A percentile compares a stretch with the other conserved stretches of the same genome.
Conservation (phyloP, 768 basidiomycete species). For the Trametes elegans region DNA sequence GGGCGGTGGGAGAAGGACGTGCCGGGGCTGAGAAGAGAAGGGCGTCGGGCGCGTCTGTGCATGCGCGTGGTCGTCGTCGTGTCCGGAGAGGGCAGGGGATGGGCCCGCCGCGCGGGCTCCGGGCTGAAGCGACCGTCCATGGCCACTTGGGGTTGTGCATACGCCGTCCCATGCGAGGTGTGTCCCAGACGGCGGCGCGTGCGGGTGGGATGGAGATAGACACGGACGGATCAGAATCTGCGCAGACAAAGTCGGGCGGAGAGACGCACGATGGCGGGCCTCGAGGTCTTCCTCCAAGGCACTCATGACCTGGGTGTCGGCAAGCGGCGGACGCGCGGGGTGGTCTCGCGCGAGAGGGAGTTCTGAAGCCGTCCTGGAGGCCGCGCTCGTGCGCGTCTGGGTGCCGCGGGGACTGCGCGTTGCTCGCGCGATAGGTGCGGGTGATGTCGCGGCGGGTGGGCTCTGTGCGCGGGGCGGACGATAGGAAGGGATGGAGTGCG, state of each 20-base stretch:
- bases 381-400: not conserved
- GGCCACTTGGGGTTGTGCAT: too few relatives aligned
- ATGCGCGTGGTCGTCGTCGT: too few relatives aligned
- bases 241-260: too few relatives aligned
- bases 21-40: too few relatives aligned
- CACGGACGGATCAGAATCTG: conserved; percentile 1
- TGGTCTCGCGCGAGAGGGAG: not conserved
- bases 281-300: not conserved
- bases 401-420: not conserved
- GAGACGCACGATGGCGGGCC: not conserved
- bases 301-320: conserved; percentile 8
- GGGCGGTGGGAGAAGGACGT: not conserved
- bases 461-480: not conserved
- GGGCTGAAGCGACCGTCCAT: too few relatives aligned
- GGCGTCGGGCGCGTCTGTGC: too few relatives aligned
- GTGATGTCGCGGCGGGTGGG: not conserved
- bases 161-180: too few relatives aligned
- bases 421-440: not conserved
- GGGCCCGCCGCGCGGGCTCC: too few relatives aligned
- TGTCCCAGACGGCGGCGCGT: not conserved
- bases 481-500: not conserved
- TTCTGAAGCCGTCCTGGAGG: not conserved
- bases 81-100: too few relatives aligned
- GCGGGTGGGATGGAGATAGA: not conserved
- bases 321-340: conserved; percentile 8